These are phyloP conservation scores for Psidium friedrichsthalianum DNA, from an alignment of 345 rosid genomes.

Conservation along the genomic window DNA sequence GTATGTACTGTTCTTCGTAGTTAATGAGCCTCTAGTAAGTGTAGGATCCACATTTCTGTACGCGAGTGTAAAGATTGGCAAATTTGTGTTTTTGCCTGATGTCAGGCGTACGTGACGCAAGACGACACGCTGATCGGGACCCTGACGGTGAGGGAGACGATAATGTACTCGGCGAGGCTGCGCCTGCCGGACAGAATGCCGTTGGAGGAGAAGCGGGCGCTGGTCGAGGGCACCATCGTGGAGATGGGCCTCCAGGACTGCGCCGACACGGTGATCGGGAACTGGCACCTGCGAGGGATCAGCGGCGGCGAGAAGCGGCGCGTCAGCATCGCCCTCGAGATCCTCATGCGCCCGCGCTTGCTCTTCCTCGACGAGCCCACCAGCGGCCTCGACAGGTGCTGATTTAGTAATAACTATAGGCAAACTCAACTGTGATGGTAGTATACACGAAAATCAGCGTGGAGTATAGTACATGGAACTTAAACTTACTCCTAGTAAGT, in stretches of 20 bases:
- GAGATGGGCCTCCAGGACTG: constrained; percentile 99
- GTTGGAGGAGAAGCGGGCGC: constrained; percentile 61
- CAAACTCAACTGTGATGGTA: background rate
- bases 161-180: constrained; percentile 71
- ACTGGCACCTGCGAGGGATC: constrained; percentile 91
- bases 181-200: constrained; percentile 92
- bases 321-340: constrained; percentile 92
- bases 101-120: constrained; percentile 87
- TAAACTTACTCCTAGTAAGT: background rate
- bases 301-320: constrained; percentile 94
- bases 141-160: constrained; percentile 86
- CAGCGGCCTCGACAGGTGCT: constrained; percentile 89
- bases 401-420: background rate
- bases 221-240: constrained; percentile 73
- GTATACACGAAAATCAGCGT: background rate
- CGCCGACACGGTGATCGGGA: constrained; percentile 86
- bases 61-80: background rate
- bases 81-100: too few species aligned
- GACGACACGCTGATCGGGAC: constrained; percentile 94
- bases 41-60: background rate
- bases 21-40: background rate
- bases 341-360: constrained; percentile 86
- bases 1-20: background rate
- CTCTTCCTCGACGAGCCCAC: constrained; percentile 97
- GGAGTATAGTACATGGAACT: background rate